Percentiles rank a stretch among this genome's conserved stretches.
phyloP scores from a whole-genome alignment of 257 asterid genomes.

The Solanum acaule region DNA sequence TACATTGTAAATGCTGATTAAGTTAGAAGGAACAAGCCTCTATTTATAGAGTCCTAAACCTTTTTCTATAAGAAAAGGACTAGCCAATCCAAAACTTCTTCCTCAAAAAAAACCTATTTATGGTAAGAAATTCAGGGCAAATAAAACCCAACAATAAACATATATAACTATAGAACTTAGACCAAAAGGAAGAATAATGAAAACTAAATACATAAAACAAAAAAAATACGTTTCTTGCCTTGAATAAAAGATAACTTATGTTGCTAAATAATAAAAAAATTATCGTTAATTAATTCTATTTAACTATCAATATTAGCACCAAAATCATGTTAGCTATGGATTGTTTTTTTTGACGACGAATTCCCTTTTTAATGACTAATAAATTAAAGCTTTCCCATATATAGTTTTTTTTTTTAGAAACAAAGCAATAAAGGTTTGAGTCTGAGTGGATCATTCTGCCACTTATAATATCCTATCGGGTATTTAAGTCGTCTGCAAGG shows the following conservation, averaged over 20 bases:
- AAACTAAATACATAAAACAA: background rate
- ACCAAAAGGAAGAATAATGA: background rate
- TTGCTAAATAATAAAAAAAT: background rate
- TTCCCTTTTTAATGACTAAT: background rate
- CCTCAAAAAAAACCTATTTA: no score
- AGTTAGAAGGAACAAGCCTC: no score
- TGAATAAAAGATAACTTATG: background rate
- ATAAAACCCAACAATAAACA: background rate
- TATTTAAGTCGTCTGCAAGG: background rate
- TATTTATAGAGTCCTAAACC: no score
- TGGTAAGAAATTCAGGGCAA: no score
- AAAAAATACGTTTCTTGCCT: background rate
- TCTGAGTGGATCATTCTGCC: no score
- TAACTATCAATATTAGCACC: background rate
- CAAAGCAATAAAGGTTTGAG: background rate
- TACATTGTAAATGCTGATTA: no score
- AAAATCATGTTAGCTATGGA: background rate
- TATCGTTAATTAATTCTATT: background rate
- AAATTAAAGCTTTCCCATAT: background rate
- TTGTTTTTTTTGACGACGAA: background rate
- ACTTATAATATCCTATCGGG: no score
- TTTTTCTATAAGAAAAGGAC: no score
- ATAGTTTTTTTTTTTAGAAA: no score
- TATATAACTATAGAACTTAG: background rate
- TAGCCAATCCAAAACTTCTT: no score